Evolutionary conservation across 2,329 filamentous ascomycete species (phyloP).

Genomic region (Alternaria triticina): DNA sequence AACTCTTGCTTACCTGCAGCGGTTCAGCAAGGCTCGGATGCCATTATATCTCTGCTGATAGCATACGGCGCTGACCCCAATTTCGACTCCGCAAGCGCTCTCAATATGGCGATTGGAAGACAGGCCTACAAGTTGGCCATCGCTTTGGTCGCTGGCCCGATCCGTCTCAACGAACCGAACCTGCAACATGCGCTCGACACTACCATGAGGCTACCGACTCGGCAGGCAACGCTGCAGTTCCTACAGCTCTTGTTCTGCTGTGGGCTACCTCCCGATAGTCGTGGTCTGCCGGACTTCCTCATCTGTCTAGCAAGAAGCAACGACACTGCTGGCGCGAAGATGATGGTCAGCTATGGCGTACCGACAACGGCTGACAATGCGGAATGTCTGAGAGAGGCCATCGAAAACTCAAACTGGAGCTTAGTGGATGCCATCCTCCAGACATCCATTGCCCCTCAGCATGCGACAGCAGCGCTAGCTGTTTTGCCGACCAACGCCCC

Average conservation of each 20-base stretch:
- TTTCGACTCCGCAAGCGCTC: slow-evolving; percentile 40
- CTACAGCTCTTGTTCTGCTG: slow-evolving; percentile 44
- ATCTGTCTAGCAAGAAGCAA: slow-evolving; percentile 37
- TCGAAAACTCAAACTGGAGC: slow-evolving; percentile 38
- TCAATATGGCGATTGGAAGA: slow-evolving; percentile 40
- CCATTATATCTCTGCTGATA: slow-evolving; percentile 37
- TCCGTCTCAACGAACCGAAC: slow-evolving; percentile 26
- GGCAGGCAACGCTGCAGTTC: slow-evolving; percentile 35
- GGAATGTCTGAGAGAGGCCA: slow-evolving; percentile 36
- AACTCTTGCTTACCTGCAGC: slow-evolving; percentile 42
- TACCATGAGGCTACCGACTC: slow-evolving; percentile 36
- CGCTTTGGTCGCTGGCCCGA: slow-evolving; percentile 37
- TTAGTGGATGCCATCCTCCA: slow-evolving; percentile 35
- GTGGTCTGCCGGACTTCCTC: slow-evolving; percentile 37
- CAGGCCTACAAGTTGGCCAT: slow-evolving; percentile 39
- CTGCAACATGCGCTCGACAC: slow-evolving; percentile 39
- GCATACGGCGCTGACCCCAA: slow-evolving; percentile 46
- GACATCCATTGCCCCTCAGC: slow-evolving; percentile 29
- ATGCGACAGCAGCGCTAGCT: slow-evolving; percentile 37
- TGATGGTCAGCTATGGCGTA: slow-evolving; percentile 42
- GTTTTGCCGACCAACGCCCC: slow-evolving; percentile 27
- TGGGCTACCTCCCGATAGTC: slow-evolving; percentile 35
- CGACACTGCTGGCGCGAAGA: slow-evolving; percentile 34
- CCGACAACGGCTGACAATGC: slow-evolving; percentile 37
- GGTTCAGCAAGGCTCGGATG: slow-evolving; percentile 40